These are phyloP conservation scores for Oryza rufipogon DNA, from an alignment of 176 grass and related monocot genomes.

Conservation along the genomic window DNA sequence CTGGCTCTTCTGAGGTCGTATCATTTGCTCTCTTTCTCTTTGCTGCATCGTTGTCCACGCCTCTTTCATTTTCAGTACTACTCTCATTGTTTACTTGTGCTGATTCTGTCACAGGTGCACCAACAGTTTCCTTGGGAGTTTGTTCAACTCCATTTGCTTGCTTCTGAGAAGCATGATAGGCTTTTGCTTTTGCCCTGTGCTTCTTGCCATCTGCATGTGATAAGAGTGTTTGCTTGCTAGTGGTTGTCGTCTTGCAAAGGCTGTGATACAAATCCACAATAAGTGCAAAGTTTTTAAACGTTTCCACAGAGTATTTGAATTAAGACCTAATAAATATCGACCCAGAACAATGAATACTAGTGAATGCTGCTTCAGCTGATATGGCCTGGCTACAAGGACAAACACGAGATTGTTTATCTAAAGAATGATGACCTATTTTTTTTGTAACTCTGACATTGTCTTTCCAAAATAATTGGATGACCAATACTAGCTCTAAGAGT, in stretches of 20 bases:
- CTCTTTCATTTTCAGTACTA: conserved; percentile 22
- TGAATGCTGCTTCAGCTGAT: neutral
- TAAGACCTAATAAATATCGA: neutral
- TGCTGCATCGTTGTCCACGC: conserved; percentile 33
- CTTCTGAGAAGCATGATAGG: conserved; percentile 79
- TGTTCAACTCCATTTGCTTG: conserved; percentile 53
- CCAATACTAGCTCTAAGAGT: neutral
- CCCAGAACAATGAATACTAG: neutral
- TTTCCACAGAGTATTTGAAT: neutral
- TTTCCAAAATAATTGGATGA: neutral
- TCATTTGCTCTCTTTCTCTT: conserved; percentile 78
- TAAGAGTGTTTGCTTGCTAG: conserved; percentile 90
- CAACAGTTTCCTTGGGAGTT: conserved; percentile 42
- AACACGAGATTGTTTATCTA: neutral
- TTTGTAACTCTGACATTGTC: neutral
- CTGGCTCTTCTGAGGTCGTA: conserved; percentile 32
- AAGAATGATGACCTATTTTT: neutral
- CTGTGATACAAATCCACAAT: conserved; percentile 49
- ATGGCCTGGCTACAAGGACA: neutral
- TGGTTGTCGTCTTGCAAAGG: conserved; percentile 88
- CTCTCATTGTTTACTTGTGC: conserved; percentile 43
- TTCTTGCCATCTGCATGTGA: conserved; percentile 92
- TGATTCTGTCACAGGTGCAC: conserved; percentile 32
- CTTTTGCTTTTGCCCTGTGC: conserved; percentile 93
- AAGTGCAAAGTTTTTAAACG: neutral